Evolutionary conservation across 2,329 filamentous ascomycete genomes (phyloP), one percentile per base, ranked within the genome.

Genomic region (Raffaelea ambrosiae): DNA sequence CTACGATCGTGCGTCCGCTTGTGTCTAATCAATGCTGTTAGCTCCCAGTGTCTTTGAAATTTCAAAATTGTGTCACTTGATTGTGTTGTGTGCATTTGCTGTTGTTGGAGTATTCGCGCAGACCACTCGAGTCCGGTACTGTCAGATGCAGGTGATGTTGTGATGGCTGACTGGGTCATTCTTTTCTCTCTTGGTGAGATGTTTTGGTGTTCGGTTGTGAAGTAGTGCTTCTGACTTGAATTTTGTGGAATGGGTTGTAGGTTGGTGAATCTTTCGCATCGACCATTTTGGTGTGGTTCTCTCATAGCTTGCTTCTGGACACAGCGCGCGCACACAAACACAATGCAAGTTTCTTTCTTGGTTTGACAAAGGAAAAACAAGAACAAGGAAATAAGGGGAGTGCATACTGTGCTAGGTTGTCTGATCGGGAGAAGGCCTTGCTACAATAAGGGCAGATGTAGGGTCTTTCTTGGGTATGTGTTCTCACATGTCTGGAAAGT

Each of bases 381-480:
- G 54, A 58, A 60, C 53, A 65, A 53, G 60, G 53, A 53, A 62
- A 67, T 55, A 61, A 69, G 67, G 65, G 54, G 60, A 63, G 62
- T 59, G 62, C 79, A 70, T 88, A 95, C 86, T 98, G 93, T 67
- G 93, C 93, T 69, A 98, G 85, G 67, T 98, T 98, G 73, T 98
- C 93, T 62, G 91, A 97, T 70, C 93, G 79, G 51, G 93, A 97
- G 69, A 98, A 98, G 56, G 91, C 91, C 76, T 97, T 97, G 77
- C 87, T 95, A 81, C 93, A 98, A 68, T 95, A 84, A 58, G 87
- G 86, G 79, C 93, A 98, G 64, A 94, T 84, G 70, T 98, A 98
- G 59, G 93, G 93, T 71, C 91, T 88, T 76, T 98, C 93, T 76
- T 98, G 93, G 48, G 93, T 98, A 76, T 98, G 93, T 62, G 93